These are phyloP conservation scores for Dryas octopetala DNA, from an alignment of 306 rosid species.

Conservation along the genomic window DNA sequence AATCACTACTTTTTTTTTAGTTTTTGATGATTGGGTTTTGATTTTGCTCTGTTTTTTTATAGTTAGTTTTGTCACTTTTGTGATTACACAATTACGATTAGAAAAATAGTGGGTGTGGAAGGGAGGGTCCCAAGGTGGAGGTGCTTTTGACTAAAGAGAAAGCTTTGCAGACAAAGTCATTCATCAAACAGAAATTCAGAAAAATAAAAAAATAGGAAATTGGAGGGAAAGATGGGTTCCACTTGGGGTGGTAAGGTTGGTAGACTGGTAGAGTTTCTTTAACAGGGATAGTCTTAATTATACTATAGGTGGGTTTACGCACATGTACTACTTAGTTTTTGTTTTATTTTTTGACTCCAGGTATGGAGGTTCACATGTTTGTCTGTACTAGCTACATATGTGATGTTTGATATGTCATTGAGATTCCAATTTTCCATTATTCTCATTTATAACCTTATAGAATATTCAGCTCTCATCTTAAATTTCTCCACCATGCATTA, in stretches of 20 bases:
- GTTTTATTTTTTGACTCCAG: neutral
- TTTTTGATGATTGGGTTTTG: conserved; percentile 35
- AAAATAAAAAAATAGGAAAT: neutral
- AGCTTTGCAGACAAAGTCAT: conserved; percentile 36
- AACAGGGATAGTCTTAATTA: too few relatives aligned
- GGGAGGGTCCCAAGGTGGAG: conserved; percentile 55
- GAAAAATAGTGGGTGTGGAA: conserved; percentile 12
- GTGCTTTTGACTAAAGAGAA: conserved; percentile 79
- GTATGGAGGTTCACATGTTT: neutral
- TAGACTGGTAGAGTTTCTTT: too few relatives aligned
- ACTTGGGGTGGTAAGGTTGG: conserved; percentile 9
- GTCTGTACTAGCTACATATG: neutral
- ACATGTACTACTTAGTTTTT: neutral
- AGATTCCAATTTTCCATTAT: conserved; percentile 2
- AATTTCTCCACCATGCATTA: neutral
- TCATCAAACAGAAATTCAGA: neutral
- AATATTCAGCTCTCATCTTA: neutral
- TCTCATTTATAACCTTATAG: neutral
- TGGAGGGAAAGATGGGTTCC: conserved; percentile 34
- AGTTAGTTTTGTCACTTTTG: neutral
- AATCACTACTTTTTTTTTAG: conserved; percentile 15
- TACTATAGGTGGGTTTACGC: neutral
- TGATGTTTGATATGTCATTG: neutral
- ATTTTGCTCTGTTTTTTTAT: conserved; percentile 12
- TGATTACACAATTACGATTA: conserved; percentile 42